A percentile compares a stretch with the other conserved stretches of the same genome.
Evolutionary conservation across 2,329 filamentous ascomycete genomes (phyloP).

Genomic region (Talaromyces albobiverticillius): DNA sequence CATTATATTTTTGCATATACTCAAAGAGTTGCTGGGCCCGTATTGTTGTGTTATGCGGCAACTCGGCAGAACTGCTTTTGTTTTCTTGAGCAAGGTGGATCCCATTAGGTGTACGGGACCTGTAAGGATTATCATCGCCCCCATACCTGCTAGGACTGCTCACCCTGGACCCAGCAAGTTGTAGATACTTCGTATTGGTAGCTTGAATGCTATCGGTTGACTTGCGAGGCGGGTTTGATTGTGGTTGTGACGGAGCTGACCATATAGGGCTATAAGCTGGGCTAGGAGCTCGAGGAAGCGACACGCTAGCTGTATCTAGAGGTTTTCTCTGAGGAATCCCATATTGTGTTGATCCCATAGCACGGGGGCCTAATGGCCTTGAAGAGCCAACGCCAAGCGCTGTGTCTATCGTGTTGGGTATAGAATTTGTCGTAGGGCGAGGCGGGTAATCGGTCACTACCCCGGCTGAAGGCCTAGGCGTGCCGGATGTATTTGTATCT

Average conservation of each 20-base stretch:
- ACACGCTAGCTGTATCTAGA: conserved; percentile 26
- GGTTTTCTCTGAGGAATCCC: conserved; percentile 44
- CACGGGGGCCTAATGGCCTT: conserved; percentile 41
- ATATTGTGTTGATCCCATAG: conserved; percentile 36
- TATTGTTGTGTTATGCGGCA: conserved; percentile 59
- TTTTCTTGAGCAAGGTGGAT: conserved; percentile 34
- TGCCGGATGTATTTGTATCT: conserved; percentile 15
- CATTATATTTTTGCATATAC: conserved; percentile 62
- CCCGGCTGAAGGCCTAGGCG: conserved; percentile 17
- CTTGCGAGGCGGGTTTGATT: conserved; percentile 35
- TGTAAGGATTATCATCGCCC: conserved; percentile 42
- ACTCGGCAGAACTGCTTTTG: conserved; percentile 46
- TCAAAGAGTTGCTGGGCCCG: conserved; percentile 68
- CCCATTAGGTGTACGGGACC: conserved; percentile 44
- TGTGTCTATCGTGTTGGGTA: conserved; percentile 20
- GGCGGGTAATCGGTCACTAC: conserved; percentile 21
- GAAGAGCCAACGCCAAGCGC: conserved; percentile 23
- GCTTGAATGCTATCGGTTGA: conserved; percentile 41
- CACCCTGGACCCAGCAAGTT: conserved; percentile 30
- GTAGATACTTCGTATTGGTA: conserved; percentile 35
- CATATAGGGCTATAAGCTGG: conserved; percentile 49
- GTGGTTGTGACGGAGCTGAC: conserved; percentile 36
- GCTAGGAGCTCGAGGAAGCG: conserved; percentile 46
- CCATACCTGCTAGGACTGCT: conserved; percentile 33
- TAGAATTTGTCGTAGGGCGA: conserved; percentile 23